These are phyloP conservation scores for Eremothecium cymbalariae DNA, from an alignment of 1,139 yeast genomes.

Conservation along the genomic window DNA sequence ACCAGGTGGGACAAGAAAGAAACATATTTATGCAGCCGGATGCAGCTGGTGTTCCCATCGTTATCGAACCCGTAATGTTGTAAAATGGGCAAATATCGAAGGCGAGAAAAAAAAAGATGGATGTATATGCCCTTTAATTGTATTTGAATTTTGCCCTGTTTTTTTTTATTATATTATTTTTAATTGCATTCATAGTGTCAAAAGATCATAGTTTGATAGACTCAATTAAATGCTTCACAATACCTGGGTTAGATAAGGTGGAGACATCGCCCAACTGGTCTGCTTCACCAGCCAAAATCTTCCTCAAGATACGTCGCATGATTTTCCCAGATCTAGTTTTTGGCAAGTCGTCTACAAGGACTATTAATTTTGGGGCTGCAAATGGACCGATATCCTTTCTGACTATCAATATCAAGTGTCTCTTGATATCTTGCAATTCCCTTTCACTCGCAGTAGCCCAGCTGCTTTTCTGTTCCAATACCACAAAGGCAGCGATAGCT, in stretches of 20 bases:
- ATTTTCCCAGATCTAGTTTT: slow-evolving; percentile 80
- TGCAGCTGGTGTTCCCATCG: too few species aligned
- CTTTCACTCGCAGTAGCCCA: slow-evolving; percentile 36
- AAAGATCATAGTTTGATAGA: slow-evolving; percentile 42
- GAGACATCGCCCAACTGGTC: slow-evolving; percentile 72
- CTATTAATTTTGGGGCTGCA: slow-evolving; percentile 70
- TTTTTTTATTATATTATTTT: too few species aligned
- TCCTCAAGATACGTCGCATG: slow-evolving; percentile 76
- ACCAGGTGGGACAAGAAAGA: too few species aligned
- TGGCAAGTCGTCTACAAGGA: slow-evolving; percentile 69
- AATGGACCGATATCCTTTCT: slow-evolving; percentile 78
- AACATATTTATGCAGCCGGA: too few species aligned
- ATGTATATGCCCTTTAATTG: too few species aligned
- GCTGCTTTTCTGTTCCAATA: slow-evolving; percentile 43
- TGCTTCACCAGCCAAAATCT: slow-evolving; percentile 69
- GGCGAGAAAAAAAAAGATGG: too few species aligned
- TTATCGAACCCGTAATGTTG: too few species aligned
- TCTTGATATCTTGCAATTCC: slow-evolving; percentile 49
- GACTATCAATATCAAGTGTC: slow-evolving; percentile 62
- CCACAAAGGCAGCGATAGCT: slow-evolving; percentile 75
- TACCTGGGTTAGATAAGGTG: slow-evolving; percentile 67
- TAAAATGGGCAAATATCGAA: too few species aligned
- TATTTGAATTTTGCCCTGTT: too few species aligned
- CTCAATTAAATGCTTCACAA: slow-evolving; percentile 55
- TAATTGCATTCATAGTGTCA: too few species aligned